phyloP scores from a whole-genome alignment of 495 filamentous ascomycete species.

The Penicillium samsonianum region DNA sequence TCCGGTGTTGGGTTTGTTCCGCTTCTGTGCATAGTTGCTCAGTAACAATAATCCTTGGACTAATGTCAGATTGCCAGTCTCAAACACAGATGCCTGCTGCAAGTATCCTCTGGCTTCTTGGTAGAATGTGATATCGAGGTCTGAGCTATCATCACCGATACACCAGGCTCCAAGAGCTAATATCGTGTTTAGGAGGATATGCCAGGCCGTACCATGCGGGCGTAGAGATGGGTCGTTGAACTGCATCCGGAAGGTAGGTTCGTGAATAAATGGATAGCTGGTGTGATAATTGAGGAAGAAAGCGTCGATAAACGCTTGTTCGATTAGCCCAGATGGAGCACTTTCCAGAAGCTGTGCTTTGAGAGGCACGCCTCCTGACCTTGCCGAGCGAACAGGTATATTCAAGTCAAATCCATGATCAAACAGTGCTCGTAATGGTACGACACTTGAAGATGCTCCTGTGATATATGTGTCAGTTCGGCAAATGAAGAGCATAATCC shows the following conservation, averaged over 20 bases:
- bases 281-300: slow-evolving; percentile 56
- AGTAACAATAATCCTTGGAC: slow-evolving; percentile 54
- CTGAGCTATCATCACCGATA: slow-evolving; percentile 50
- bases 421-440: slow-evolving; percentile 45
- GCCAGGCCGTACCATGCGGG: slow-evolving; percentile 52
- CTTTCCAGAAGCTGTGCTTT: slow-evolving; percentile 46
- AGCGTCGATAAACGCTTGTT: slow-evolving; percentile 52
- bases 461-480: slow-evolving; percentile 13
- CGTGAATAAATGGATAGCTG: slow-evolving; percentile 57
- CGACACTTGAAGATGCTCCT: slow-evolving; percentile 51
- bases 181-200: slow-evolving; percentile 53
- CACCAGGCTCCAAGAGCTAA: slow-evolving; percentile 55
- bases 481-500: background rate
- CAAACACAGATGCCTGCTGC: slow-evolving; percentile 50
- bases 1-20: slow-evolving; percentile 57
- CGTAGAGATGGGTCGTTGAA: slow-evolving; percentile 52
- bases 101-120: slow-evolving; percentile 47
- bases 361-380: slow-evolving; percentile 36
- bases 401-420: slow-evolving; percentile 51
- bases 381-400: slow-evolving; percentile 39
- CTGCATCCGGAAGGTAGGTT: slow-evolving; percentile 56
- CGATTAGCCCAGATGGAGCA: slow-evolving; percentile 46
- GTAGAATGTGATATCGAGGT: slow-evolving; percentile 50
- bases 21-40: slow-evolving; percentile 57
- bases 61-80: slow-evolving; percentile 53